These are phyloP conservation scores for Ogataea neopini DNA, from an alignment of 805 yeast species.

Conservation along the genomic window DNA sequence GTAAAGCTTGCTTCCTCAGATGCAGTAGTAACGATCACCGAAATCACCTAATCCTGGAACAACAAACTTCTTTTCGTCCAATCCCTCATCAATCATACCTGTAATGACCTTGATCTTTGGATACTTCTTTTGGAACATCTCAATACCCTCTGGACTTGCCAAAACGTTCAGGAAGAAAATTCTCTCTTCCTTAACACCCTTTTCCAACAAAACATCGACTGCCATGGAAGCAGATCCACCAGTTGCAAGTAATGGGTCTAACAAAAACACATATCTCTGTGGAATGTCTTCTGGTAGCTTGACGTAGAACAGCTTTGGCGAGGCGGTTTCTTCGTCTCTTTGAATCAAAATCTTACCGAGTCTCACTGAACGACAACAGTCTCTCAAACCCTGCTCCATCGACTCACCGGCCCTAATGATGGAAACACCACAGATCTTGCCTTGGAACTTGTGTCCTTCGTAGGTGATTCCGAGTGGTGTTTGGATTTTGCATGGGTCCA, in stretches of 20 bases:
- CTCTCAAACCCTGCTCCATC: slow-evolving; percentile 98
- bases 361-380: slow-evolving; percentile 94
- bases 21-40: slow-evolving; percentile 96
- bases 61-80: slow-evolving; percentile 83
- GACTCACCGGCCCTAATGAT: slow-evolving; percentile 98
- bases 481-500: slow-evolving; percentile 60
- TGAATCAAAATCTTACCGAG: slow-evolving; percentile 96
- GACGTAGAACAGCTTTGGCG: slow-evolving; percentile 88
- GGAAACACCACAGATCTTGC: slow-evolving; percentile 97
- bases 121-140: slow-evolving; percentile 70
- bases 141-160: slow-evolving; percentile 94
- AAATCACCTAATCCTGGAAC: slow-evolving; percentile 97
- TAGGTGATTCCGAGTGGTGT: slow-evolving; percentile 77
- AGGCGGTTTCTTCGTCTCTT: slow-evolving; percentile 96
- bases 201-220: slow-evolving; percentile 78
- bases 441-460: slow-evolving; percentile 78
- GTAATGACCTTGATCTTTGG: slow-evolving; percentile 89
- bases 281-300: slow-evolving; percentile 92
- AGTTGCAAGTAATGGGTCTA: slow-evolving; percentile 98
- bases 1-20: slow-evolving; percentile 40
- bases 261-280: slow-evolving; percentile 82
- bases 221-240: slow-evolving; percentile 99
- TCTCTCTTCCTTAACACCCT: slow-evolving; percentile 87
- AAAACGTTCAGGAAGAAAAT: slow-evolving; percentile 88
- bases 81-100: slow-evolving; percentile 86